A percentile compares a stretch with the other conserved stretches of the same genome.
These are phyloP conservation scores for Phytopythium litorale DNA, from an alignment of 352 stramenopile genomes.

Conservation along the genomic window DNA sequence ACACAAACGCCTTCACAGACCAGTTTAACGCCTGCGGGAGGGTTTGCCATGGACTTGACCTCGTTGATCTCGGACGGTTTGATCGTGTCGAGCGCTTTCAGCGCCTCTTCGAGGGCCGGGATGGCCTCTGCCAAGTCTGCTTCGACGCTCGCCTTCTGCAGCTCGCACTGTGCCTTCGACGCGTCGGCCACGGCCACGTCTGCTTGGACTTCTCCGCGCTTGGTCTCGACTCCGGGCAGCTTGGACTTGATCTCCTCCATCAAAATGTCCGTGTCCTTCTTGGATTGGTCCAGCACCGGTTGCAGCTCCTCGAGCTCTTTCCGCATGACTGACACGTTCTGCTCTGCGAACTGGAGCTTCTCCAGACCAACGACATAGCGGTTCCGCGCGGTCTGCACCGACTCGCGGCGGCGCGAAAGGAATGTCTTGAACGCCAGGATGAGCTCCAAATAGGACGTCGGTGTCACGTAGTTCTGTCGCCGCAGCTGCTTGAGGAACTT, in stretches of 20 bases:
- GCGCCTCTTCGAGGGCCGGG: constrained; percentile 89
- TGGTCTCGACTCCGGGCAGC: constrained; percentile 85
- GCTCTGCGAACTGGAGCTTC: constrained; percentile 92
- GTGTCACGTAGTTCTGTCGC: constrained; percentile 94
- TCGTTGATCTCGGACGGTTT: constrained; percentile 92
- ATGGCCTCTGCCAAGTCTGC: constrained; percentile 92
- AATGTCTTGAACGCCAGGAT: constrained; percentile 93
- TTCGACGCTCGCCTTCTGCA: constrained; percentile 82
- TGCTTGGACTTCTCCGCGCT: constrained; percentile 72
- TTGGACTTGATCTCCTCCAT: constrained; percentile 94
- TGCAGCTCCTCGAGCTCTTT: constrained; percentile 93
- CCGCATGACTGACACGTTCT: constrained; percentile 93
- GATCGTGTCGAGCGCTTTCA: constrained; percentile 91
- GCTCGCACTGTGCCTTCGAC: constrained; percentile 89
- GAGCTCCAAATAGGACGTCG: constrained; percentile 94
- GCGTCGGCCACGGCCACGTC: constrained; percentile 73
- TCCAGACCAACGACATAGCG: constrained; percentile 92
- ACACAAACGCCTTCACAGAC: constrained; percentile 94
- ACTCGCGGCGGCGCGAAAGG: constrained; percentile 74
- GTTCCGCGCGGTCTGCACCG: constrained; percentile 77
- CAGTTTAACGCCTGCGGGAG: constrained; percentile 89
- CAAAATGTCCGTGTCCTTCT: constrained; percentile 90
- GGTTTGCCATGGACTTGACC: constrained; percentile 92
- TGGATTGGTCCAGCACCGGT: constrained; percentile 89
- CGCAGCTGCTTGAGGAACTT: constrained; percentile 81